Conservation (phyloP, 2,329 filamentous ascomycete species). For the Didymella glomerata region DNA sequence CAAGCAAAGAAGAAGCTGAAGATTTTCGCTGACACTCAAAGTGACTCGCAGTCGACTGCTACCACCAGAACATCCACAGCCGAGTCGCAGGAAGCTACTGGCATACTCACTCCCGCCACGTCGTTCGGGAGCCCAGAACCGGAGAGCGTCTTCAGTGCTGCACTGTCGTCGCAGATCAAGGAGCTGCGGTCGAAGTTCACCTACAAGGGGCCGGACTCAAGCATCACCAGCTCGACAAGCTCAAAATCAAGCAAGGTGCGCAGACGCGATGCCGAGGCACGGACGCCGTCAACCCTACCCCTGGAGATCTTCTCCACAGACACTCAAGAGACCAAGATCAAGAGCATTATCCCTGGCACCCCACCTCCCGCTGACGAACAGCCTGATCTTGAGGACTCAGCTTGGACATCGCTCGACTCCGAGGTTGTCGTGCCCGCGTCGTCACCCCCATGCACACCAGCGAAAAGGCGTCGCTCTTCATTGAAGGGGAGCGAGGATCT, state of each 20-base stretch:
- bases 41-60: slow-evolving; percentile 42
- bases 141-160: slow-evolving; percentile 37
- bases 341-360: slow-evolving; percentile 22
- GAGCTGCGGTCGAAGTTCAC: slow-evolving; percentile 45
- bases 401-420: slow-evolving; percentile 41
- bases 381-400: slow-evolving; percentile 34
- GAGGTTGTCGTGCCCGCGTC: slow-evolving; percentile 46
- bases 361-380: slow-evolving; percentile 17
- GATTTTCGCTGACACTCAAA: slow-evolving; percentile 42
- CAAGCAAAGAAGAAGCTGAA: slow-evolving; percentile 46
- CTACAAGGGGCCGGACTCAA: slow-evolving; percentile 28
- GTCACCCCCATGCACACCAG: slow-evolving; percentile 33
- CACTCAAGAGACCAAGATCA: slow-evolving; percentile 1
- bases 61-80: slow-evolving; percentile 34
- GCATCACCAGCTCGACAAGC: slow-evolving; percentile 7
- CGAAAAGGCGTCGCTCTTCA: slow-evolving; percentile 30
- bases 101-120: slow-evolving; percentile 43
- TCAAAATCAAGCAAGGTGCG: slow-evolving; percentile 9
- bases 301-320: slow-evolving; percentile 9
- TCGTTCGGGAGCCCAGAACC: slow-evolving; percentile 42
- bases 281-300: slow-evolving; percentile 18
- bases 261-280: slow-evolving; percentile 21
- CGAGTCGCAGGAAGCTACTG: slow-evolving; percentile 39
- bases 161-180: slow-evolving; percentile 40
- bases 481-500: slow-evolving; percentile 58